Conservation (phyloP, 768 basidiomycete species). For the Megacollybia marginata region DNA sequence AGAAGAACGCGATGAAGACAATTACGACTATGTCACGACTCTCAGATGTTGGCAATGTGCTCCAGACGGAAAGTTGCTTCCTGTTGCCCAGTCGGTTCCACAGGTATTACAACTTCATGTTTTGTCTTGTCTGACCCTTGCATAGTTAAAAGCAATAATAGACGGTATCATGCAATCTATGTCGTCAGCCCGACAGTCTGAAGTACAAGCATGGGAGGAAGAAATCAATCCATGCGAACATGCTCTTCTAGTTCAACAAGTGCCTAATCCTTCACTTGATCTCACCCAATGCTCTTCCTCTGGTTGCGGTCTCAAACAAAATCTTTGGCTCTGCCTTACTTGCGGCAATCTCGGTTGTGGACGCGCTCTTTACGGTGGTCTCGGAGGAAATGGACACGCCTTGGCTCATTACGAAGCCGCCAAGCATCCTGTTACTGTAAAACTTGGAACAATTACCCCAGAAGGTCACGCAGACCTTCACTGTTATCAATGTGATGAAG, state of each 20-base stretch:
- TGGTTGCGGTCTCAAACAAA: conserved; percentile 80
- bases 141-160: conserved; percentile 47
- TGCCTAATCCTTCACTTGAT: conserved; percentile 38
- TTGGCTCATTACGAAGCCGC: conserved; percentile 68
- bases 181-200: conserved; percentile 87
- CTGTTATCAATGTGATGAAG: conserved; percentile 88
- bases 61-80: conserved; percentile 37
- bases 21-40: conserved; percentile 60
- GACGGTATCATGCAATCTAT: conserved; percentile 71
- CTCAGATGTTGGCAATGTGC: conserved; percentile 79
- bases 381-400: conserved; percentile 86
- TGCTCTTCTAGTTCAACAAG: conserved; percentile 38
- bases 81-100: conserved; percentile 26
- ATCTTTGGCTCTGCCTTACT: conserved; percentile 91
- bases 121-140: not conserved
- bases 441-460: conserved; percentile 93
- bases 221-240: conserved; percentile 88
- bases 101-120: conserved; percentile 19
- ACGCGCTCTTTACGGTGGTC: conserved; percentile 72
- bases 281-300: conserved; percentile 75
- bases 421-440: conserved; percentile 78
- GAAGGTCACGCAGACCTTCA: conserved; percentile 88
- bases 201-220: conserved; percentile 98
- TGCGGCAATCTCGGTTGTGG: conserved; percentile 92
- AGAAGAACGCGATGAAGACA: conserved; percentile 84